These are phyloP conservation scores for Rosa multiflora DNA, from an alignment of 306 rosid species.

Conservation along the genomic window DNA sequence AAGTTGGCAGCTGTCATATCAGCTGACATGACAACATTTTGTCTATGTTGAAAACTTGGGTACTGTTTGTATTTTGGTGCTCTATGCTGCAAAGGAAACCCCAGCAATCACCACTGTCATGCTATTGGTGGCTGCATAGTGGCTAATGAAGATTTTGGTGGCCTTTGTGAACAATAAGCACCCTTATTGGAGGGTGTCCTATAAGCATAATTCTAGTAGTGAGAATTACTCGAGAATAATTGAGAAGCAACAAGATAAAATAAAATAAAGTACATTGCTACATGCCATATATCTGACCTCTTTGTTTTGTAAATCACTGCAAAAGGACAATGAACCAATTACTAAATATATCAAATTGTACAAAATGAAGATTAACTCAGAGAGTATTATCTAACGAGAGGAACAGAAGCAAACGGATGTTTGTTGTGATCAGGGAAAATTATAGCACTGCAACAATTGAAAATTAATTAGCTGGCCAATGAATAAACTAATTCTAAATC, in stretches of 20 bases:
- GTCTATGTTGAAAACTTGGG: no score
- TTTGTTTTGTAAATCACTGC: constrained; percentile 75
- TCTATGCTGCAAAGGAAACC: no score
- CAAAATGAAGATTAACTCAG: not conserved
- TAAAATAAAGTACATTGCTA: constrained; percentile 19
- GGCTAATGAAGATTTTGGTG: no score
- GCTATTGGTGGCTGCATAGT: no score
- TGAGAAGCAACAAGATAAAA: not conserved
- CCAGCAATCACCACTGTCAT: no score
- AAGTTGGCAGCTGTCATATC: no score
- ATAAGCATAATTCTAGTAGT: no score
- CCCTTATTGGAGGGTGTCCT: no score
- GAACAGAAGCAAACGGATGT: constrained; percentile 36
- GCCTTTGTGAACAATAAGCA: no score
- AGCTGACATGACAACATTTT: no score
- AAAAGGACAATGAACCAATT: constrained; percentile 1
- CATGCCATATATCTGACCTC: constrained; percentile 49
- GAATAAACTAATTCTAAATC: constrained; percentile 6
- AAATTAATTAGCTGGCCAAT: constrained; percentile 13
- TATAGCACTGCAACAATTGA: constrained; percentile 48
- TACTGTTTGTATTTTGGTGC: no score
- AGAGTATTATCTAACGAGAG: not conserved
- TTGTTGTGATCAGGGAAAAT: constrained; percentile 43
- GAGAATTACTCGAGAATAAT: not conserved
- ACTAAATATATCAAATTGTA: not conserved